Evolutionary conservation across 768 basidiomycete species (phyloP), one percentile per base, ranked within the genome.

Genomic region (Rhodotorula diobovata): DNA sequence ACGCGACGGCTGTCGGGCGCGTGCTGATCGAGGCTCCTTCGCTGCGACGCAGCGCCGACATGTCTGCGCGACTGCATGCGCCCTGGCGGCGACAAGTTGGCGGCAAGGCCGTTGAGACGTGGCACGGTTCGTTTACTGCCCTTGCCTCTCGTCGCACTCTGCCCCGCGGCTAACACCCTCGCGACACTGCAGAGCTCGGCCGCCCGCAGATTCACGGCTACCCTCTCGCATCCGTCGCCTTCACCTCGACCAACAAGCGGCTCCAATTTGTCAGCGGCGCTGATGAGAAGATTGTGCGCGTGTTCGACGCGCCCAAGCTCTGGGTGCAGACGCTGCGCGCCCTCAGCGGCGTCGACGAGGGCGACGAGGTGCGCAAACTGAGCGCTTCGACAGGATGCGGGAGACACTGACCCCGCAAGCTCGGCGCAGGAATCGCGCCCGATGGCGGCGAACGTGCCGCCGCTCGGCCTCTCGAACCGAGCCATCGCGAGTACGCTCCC

Each of bases 191-290:
- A 62, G 96, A 99, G 79, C 83, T 98, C 37, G 86, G 86, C 37
- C 87, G 96, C 8, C 96, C 96, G 30, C 96, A 99, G 80, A 88
- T 97, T 28, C 96, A 99, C 81, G 96, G 96, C 14, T 97, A 98
- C 80, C 93, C 97, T 77, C 82, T 98, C 48, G 83, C 94, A 28
- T 89, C 88, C 65, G 88, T 86, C 12, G 86, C 85, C 6, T 94
- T 92, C 79, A 84, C 95, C 57, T 84, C 62, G 23, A 1, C 45
- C 25, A 14, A 21, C 18, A 34, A 85, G 68, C 83, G 89, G 0
- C 82, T 93, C 57, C 87, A 85, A 41, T 95, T 97, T 78, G 89
- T 88, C 30, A 94, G 91, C 75, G 88, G 93, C 57, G 93, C 93
- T 18, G 96, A 99, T 77, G 96, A 99, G 81, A 98, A 98, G 80